A percentile compares a stretch with the other conserved stretches of the same genome.
phyloP scores from a whole-genome alignment of 1,139 yeast species.

The Komagataea norvegica region DNA sequence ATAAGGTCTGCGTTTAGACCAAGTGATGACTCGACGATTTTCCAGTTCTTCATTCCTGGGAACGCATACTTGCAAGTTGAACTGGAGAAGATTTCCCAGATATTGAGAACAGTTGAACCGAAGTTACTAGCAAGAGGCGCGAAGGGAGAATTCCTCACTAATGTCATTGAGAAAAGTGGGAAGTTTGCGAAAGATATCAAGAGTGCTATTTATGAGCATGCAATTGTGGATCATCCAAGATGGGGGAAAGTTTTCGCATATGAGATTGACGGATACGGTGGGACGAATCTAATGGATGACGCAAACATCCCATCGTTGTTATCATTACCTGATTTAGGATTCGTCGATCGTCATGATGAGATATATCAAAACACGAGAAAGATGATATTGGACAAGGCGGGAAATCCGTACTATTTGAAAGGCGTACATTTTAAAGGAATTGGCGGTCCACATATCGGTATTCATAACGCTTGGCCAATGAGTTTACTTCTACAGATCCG shows the following conservation, averaged over 20 bases:
- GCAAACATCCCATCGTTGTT: slow-evolving; percentile 84
- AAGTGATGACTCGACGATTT: slow-evolving; percentile 81
- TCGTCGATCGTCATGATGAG: slow-evolving; percentile 44
- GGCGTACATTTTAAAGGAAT: slow-evolving; percentile 68
- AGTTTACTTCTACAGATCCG: slow-evolving; percentile 67
- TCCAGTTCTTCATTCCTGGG: slow-evolving; percentile 81
- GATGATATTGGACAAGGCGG: slow-evolving; percentile 64
- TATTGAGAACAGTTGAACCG: slow-evolving; percentile 18
- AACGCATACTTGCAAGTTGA: slow-evolving; percentile 76
- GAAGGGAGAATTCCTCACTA: slow-evolving; percentile 10
- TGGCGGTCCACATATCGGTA: slow-evolving; percentile 90
- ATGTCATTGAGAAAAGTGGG: slow-evolving; percentile 29
- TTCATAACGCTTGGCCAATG: slow-evolving; percentile 88
- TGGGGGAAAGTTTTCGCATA: slow-evolving; percentile 81
- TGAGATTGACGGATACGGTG: slow-evolving; percentile 86
- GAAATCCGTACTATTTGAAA: slow-evolving; percentile 71
- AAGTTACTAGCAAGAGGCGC: slow-evolving; percentile 11
- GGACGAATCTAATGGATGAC: slow-evolving; percentile 76
- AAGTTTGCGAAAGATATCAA: slow-evolving; percentile 41
- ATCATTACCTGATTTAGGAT: slow-evolving; percentile 80
- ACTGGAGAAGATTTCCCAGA: slow-evolving; percentile 23
- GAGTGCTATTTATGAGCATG: slow-evolving; percentile 58
- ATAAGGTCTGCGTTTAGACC: slow-evolving; percentile 87
- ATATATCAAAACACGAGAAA: slow-evolving; percentile 74
- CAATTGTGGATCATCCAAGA: slow-evolving; percentile 58